Conservation (phyloP, 169 alveolate genomes). For the Plasmodium berghei region DNA sequence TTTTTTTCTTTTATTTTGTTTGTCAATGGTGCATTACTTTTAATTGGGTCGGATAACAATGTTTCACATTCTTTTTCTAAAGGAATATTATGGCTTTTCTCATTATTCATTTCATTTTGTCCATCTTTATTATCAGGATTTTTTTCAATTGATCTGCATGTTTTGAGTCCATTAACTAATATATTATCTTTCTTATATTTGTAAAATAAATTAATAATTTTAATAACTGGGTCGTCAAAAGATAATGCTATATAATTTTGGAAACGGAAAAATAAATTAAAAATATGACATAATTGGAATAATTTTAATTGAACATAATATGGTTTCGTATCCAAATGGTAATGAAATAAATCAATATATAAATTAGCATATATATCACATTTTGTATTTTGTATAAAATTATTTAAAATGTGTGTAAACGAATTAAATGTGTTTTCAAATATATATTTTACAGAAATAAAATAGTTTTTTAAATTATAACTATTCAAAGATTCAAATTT, state of each 20-base stretch:
- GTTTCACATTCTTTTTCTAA: too few relatives aligned
- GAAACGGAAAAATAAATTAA: slow-evolving; percentile 50
- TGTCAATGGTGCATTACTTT: too few relatives aligned
- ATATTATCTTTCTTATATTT: background rate
- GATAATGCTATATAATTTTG: slow-evolving; percentile 55
- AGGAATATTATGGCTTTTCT: background rate
- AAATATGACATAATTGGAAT: slow-evolving; percentile 61
- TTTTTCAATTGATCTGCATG: too few relatives aligned
- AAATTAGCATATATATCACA: slow-evolving; percentile 36
- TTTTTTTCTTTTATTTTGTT: too few relatives aligned
- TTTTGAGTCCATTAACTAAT: too few relatives aligned
- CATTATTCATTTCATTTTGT: background rate
- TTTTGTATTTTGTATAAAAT: slow-evolving; percentile 1
- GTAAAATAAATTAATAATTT: slow-evolving; percentile 35
- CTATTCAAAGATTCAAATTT: slow-evolving; percentile 21
- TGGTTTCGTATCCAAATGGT: slow-evolving; percentile 13
- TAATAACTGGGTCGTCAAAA: slow-evolving; percentile 51
- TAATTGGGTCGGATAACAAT: too few relatives aligned
- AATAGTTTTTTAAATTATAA: slow-evolving; percentile 21
- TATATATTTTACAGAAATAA: slow-evolving; percentile 36
- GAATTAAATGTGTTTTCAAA: slow-evolving; percentile 44
- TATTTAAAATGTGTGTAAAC: slow-evolving; percentile 9
- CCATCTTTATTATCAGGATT: too few relatives aligned
- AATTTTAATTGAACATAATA: slow-evolving; percentile 40
- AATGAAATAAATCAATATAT: slow-evolving; percentile 18